A percentile compares a stretch with the other conserved stretches of the same genome.
phyloP scores from a whole-genome alignment of 306 rosid species.

The Calophaca sinica region DNA sequence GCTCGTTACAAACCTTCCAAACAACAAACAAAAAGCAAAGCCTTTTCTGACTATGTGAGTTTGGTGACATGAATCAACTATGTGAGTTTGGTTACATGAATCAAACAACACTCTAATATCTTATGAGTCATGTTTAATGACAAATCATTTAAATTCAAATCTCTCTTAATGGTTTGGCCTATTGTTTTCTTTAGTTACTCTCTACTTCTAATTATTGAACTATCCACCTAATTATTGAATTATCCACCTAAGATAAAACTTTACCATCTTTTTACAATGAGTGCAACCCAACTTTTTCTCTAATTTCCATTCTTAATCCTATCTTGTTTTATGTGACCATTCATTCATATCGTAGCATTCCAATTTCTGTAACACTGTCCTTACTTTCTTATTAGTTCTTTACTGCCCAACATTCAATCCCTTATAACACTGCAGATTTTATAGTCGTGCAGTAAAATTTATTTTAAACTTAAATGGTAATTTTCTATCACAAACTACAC shows the following conservation, averaged over 20 bases:
- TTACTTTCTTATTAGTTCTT: neutral
- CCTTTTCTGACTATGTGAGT: neutral
- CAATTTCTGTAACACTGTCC: too few relatives aligned
- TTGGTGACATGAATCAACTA: too few relatives aligned
- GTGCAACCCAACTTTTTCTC: too few relatives aligned
- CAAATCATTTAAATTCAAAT: conserved; percentile 12
- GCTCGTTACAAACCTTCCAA: conserved; percentile 8
- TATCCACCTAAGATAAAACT: neutral
- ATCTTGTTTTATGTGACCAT: too few relatives aligned
- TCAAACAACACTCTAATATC: neutral
- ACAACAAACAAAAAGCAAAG: neutral
- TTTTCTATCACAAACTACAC: conserved; percentile 8
- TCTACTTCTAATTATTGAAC: neutral
- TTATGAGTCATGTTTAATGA: neutral
- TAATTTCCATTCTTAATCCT: too few relatives aligned
- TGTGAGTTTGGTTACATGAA: neutral
- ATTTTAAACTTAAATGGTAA: neutral
- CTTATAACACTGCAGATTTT: neutral
- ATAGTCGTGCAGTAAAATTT: neutral
- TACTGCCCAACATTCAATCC: neutral
- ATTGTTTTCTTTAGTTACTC: neutral
- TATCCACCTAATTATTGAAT: neutral
- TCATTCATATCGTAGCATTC: too few relatives aligned
- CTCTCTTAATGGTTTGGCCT: neutral
- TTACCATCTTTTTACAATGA: too few relatives aligned